Base-by-base conservation (phyloP, 306 rosid species). In the Lagenaria siceraria region DNA sequence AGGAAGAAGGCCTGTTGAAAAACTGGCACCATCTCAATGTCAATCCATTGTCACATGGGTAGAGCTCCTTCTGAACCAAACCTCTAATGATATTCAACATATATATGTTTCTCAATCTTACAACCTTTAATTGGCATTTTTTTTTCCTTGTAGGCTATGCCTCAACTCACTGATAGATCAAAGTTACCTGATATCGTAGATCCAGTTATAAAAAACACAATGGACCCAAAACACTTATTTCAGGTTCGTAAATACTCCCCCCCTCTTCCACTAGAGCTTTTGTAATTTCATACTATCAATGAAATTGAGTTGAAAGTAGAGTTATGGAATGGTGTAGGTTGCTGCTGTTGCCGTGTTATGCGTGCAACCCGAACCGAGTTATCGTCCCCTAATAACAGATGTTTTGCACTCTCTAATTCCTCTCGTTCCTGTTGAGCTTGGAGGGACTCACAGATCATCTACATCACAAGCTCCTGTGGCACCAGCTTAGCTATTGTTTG, bases 11-110 rank as follows among this genome's bases (percentile, higher is more conserved):
- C 99, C 97, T 0, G 97, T 95, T 43, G 97, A 92, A 77, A 95
- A 92, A 88, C 79, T 88, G 84, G 84, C 91, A 79, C 97, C 93
- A 64, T 74, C 93, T 83, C 93, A 87, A 79, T 92, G 97, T 84
- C 97, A 89, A 86, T 95, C 97, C 19, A 86, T 95, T 56, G 97
- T 95, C 84, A 95, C 99, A 89, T 95, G 97, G 99, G 99, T 92
- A 88, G 63, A 85, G 59, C 72, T 29, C 29, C 24, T 73, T 10
- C 61, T 73, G 5, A 73, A 53, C 62, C 40, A 48, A 25, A 1
- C 56, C 56, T 27, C 60, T 25, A 48, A 71, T 46, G 24, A 49
- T 4, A 17, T 71, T 21, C 24, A 13, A 46, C 22, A 24, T 69
- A 22, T 69, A 22, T 6, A 42, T 48, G 14, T 29, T 42, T 48